Base-by-base conservation (phyloP, 2,329 filamentous ascomycete species). In the Fusarium armeniacum region DNA sequence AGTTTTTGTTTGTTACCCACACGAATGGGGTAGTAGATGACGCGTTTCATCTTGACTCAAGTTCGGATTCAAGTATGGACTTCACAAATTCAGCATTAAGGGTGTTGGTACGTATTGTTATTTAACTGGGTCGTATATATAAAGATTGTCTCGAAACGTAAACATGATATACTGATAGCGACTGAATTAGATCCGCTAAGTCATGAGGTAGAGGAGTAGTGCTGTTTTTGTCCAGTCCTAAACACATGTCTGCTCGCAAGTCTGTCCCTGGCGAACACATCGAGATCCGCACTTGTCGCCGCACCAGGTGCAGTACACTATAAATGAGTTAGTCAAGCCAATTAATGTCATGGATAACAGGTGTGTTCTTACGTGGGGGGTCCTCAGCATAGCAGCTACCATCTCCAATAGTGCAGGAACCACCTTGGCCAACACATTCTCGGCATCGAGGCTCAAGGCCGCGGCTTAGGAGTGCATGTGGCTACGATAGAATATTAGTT, bases 251-350 rank as follows among this genome's bases (percentile, higher is more conserved):
- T 47, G 28, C 28, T 47, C 12, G 28, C 45, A 47, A 33, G 45
- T 47, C n/a, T 32, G 45, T 22, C 45, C 45, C 13, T 11, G 9
- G n/a, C 45, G 45, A 16, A 47, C 45, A 22, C 45, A 47, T 5
- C 45, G 45, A 22, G 45, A 47, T 47, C 45, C 45, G n/a, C 45
- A 47, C 28, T 47, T 33, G 28, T 47, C 45, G 18, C 45, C 45
- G 28, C 45, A 47, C 45, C 28, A 32, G 4, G 45, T 32, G 15
- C 45, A 47, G 28, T 47, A 47, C 13, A 47, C 45, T 47, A 2
- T 12, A 3, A 11, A 11, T 7, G 12, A 12, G n/a, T 47, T 9
- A 47, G 26, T 45, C 15, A 26, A n/a, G 24, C 4, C 43, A 12
- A 18, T 28, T 8, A 0, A 45, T 15, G 2, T 6, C 4, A 15